Base-by-base conservation (phyloP, 352 stramenopile species). In the Globisporangium takayamanum region DNA sequence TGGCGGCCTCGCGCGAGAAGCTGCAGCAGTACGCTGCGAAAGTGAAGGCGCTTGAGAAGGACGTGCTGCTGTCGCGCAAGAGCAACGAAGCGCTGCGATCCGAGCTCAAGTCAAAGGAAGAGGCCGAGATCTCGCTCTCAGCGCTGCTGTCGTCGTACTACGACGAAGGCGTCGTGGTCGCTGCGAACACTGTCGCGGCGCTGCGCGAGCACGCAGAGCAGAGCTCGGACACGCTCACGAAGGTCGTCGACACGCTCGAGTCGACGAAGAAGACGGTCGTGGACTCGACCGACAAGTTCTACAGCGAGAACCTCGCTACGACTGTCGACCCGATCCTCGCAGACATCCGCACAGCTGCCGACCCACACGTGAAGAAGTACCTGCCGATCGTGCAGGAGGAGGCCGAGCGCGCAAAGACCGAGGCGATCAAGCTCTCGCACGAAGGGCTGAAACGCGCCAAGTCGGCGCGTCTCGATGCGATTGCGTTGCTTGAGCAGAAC, bases 61-160 rank as follows among this genome's bases (percentile, higher is more conserved):
- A 85, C 39, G 69, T 84, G 49, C 64, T 74, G 30, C 51, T 55
- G n/a, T 74, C 70, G 44, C 70, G 74, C 55, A 87, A 85, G 68
- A 84, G 78, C 62, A 88, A 89, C 66, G 73, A 80, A 28, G 70
- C 69, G 48, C 62, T 92, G 60, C 62, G 68, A 7, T 66, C 76
- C 7, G 74, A 88, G 58, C 56, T 92, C 5, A 67, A 72, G 42
- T 70, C 78, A 25, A 60, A 73, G 54, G 81, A 49, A 20, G 51
- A 77, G 56, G 67, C 79, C 37, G 80, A 90, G 57, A 70, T 92
- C 46, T 73, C 76, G 14, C 70, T 92, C 55, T 73, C 77, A 1
- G 66, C 80, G 46, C 60, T 92, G 67, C 67, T 92, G 50, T 89
- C 80, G 53, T 76, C 73, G 39, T 92, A 92, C 66, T 92, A 89